These are phyloP conservation scores for Kwoniella europaea DNA, from an alignment of 768 basidiomycete genomes.

Conservation along the genomic window DNA sequence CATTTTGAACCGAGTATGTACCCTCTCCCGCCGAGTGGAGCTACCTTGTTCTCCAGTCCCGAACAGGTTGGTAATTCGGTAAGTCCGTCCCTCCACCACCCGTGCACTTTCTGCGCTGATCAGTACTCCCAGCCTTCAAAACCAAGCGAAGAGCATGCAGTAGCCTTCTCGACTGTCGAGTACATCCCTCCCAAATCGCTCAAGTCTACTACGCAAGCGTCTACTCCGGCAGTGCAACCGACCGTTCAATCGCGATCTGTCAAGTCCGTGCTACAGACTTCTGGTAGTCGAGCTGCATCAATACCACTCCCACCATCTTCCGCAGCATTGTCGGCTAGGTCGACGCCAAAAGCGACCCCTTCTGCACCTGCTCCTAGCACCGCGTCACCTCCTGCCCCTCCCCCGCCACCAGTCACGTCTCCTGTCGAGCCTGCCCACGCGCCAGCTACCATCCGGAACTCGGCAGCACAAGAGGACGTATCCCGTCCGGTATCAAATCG, in stretches of 20 bases:
- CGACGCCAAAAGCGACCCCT: background rate
- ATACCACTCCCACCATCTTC: constrained; percentile 8
- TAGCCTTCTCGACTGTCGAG: constrained; percentile 11
- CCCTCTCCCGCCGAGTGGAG: constrained; percentile 34
- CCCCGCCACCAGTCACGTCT: constrained; percentile 7
- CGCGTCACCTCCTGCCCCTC: constrained; percentile 1
- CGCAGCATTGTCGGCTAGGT: background rate
- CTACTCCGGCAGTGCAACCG: background rate
- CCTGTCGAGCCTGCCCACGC: background rate
- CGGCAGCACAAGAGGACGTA: no score
- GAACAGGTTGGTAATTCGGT: background rate
- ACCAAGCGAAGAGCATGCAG: constrained; percentile 4
- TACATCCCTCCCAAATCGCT: constrained; percentile 14
- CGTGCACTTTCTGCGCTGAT: background rate
- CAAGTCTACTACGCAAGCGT: background rate
- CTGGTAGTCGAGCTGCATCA: background rate
- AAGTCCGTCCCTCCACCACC: background rate
- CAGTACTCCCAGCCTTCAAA: background rate
- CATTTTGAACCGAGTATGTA: constrained; percentile 42
- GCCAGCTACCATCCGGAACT: no score
- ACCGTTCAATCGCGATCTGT: background rate
- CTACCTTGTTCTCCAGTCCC: constrained; percentile 17
- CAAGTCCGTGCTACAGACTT: background rate
- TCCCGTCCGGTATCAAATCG: background rate
- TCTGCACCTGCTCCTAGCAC: background rate